phyloP scores from a whole-genome alignment of 176 grass and related monocot species.

The Bolboschoenus planiculmis region DNA sequence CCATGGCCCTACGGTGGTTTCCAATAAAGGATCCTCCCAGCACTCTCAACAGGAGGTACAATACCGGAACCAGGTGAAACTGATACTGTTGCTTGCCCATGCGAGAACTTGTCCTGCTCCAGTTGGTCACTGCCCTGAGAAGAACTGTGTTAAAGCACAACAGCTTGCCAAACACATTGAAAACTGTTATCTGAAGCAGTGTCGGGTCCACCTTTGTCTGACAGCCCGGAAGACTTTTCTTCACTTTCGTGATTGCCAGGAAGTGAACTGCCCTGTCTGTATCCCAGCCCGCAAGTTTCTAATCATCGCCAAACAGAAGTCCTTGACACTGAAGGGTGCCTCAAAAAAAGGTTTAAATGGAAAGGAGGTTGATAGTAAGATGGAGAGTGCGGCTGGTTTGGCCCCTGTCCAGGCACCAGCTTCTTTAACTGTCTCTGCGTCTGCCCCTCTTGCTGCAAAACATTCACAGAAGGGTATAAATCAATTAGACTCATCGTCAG shows the following conservation, averaged over 20 bases:
- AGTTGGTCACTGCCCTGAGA: slow-evolving; percentile 70
- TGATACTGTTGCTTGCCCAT: slow-evolving; percentile 74
- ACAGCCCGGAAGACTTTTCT: slow-evolving; percentile 44
- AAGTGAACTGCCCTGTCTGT: slow-evolving; percentile 76
- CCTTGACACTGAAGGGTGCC: slow-evolving; percentile 37
- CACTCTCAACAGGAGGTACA: slow-evolving; percentile 43
- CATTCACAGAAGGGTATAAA: slow-evolving; percentile 8
- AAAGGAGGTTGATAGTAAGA: slow-evolving; percentile 10
- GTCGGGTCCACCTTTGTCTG: slow-evolving; percentile 47
- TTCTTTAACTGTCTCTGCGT: neutral
- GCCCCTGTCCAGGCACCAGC: neutral
- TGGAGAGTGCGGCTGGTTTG: slow-evolving; percentile 18
- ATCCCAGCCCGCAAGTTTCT: slow-evolving; percentile 51
- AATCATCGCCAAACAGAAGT: slow-evolving; percentile 39
- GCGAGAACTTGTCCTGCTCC: slow-evolving; percentile 63
- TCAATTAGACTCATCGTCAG: slow-evolving; percentile 21
- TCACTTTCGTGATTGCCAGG: slow-evolving; percentile 64
- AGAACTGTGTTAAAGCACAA: slow-evolving; percentile 62
- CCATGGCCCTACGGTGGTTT: slow-evolving; percentile 33
- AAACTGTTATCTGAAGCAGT: slow-evolving; percentile 59
- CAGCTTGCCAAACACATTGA: slow-evolving; percentile 70
- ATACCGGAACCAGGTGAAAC: slow-evolving; percentile 63
- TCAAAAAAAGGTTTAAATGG: slow-evolving; percentile 35
- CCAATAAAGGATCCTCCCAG: slow-evolving; percentile 30
- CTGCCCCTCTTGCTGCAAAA: neutral